phyloP scores from a whole-genome alignment of 257 asterid species.

The Cynanchum wilfordii region DNA sequence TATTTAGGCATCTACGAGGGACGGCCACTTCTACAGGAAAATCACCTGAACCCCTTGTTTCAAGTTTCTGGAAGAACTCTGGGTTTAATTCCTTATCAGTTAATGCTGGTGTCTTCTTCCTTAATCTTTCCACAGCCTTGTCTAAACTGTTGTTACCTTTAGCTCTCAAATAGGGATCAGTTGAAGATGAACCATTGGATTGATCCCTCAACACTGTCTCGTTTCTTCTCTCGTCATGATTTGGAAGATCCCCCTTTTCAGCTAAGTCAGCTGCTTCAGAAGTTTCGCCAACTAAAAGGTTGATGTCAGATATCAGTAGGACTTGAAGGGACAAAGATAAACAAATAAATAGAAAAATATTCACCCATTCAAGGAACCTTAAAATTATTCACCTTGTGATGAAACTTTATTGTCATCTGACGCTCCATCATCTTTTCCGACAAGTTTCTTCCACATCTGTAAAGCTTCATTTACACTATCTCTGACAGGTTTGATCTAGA shows the following conservation, averaged over 20 bases:
- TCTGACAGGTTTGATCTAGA: conserved; percentile 88
- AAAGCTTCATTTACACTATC: conserved; percentile 91
- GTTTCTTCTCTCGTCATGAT: conserved; percentile 40
- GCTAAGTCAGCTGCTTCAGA: conserved; percentile 56
- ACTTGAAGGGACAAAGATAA: conserved; percentile 14
- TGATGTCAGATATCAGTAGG: conserved; percentile 19
- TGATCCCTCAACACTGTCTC: conserved; percentile 42
- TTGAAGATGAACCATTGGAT: conserved; percentile 48
- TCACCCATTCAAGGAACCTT: neutral
- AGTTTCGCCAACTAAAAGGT: conserved; percentile 55
- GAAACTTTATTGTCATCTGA: conserved; percentile 61
- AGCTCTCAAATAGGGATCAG: conserved; percentile 41
- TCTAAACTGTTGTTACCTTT: conserved; percentile 58
- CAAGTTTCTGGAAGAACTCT: conserved; percentile 92
- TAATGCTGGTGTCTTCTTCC: conserved; percentile 80
- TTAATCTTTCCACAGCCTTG: conserved; percentile 84
- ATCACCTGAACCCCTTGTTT: conserved; percentile 74
- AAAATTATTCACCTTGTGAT: conserved; percentile 50
- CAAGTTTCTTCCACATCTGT: conserved; percentile 92
- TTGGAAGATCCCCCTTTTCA: conserved; percentile 42
- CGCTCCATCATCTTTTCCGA: conserved; percentile 79
- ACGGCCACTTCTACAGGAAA: conserved; percentile 93
- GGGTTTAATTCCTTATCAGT: conserved; percentile 89
- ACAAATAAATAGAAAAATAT: conserved; percentile 6
- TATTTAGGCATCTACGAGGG: conserved; percentile 67